Base-by-base conservation (phyloP, 768 basidiomycete genomes). In the Gyrodon lividus region DNA sequence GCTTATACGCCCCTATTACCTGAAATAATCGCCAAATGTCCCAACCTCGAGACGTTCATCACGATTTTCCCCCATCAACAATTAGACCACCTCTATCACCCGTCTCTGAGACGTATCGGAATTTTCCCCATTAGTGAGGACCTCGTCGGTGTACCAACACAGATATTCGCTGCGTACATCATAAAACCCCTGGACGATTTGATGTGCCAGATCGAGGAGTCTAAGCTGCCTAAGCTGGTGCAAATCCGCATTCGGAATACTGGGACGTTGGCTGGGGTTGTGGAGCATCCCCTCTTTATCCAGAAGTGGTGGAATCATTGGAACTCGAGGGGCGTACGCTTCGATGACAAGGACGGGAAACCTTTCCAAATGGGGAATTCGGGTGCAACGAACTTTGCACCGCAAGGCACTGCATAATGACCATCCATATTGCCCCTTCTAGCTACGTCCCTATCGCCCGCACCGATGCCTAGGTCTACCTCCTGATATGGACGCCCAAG, bases 41-140 rank as follows among this genome's bases (percentile, higher is more conserved):
- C 72, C n/a, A 73, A 73, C 48, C 72, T 79, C 35, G 60, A 74
- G 1, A 74, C 63, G 4, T 74, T 78, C 26, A 66, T 76, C 28
- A 69, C 68, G 35, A 69, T 68, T 58, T 78, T 54, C 48, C 68
- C 39, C 54, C 72, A 59, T 59, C 69, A 55, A 59, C 66, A 44
- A 56, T 67, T 61, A 46, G 61, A 76, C 6, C 71, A 72, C 1
- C 56, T 61, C 6, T 66, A 63, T n/a, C 76, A 78, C 46, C 70
- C 73, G 2, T 57, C 69, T 0, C 54, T 79, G 3, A 58, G 64
- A 35, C 69, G 72, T n/a, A 76, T 79, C 16, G 76, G 75, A 31
- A 71, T 79, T 45, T 63, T 70, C 17, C 77, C 77, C n/a, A 58
- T 68, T 28, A 64, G 68, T 34, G 77, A 76, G 19, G 64, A 75